These are phyloP conservation scores for Penicillium hordei DNA, from an alignment of 2,329 filamentous ascomycete genomes.

Conservation along the genomic window DNA sequence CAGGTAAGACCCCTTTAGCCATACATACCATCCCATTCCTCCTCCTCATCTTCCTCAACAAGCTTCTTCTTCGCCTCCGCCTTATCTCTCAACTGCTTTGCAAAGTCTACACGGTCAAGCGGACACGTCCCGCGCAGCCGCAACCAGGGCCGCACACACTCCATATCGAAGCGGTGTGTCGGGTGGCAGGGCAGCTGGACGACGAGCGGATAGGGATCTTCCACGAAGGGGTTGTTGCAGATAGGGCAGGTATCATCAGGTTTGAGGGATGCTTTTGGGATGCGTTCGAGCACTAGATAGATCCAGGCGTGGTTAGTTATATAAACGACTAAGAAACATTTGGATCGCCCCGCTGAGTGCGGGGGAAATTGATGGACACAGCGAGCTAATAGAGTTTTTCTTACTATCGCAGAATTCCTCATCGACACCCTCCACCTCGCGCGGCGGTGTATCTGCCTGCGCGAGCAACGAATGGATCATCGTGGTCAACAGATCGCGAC, in stretches of 20 bases:
- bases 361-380: background rate
- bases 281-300: conserved; percentile 54
- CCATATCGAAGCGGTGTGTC: conserved; percentile 63
- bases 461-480: conserved; percentile 58
- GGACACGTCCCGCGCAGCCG: conserved; percentile 65
- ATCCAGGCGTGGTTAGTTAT: background rate
- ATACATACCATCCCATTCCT: conserved; percentile 53
- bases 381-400: conserved; percentile 5
- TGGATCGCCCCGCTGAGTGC: background rate
- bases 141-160: conserved; percentile 65
- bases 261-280: conserved; percentile 57
- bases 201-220: conserved; percentile 64
- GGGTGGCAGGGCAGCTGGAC: conserved; percentile 62
- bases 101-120: conserved; percentile 59
- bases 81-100: conserved; percentile 55
- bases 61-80: conserved; percentile 49
- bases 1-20: conserved; percentile 24
- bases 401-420: conserved; percentile 59
- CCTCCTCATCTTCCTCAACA: conserved; percentile 45
- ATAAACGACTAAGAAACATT: background rate
- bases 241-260: conserved; percentile 58
- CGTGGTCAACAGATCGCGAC: conserved; percentile 50
- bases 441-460: conserved; percentile 59
- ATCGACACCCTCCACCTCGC: conserved; percentile 60
- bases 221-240: conserved; percentile 60